phyloP scores from a whole-genome alignment of 805 yeast genomes.

The Candida ponderosae region DNA sequence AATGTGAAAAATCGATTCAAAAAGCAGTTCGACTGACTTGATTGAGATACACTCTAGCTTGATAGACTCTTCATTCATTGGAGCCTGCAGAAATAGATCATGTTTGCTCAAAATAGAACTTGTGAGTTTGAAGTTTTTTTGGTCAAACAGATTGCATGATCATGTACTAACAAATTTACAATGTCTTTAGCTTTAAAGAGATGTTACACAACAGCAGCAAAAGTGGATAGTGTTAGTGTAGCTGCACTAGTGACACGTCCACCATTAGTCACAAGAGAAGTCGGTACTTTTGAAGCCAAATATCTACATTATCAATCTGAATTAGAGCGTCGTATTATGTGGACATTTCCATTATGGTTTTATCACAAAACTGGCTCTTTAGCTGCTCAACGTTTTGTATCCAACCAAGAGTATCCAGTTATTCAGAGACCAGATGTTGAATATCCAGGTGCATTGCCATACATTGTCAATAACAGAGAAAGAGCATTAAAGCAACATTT shows the following conservation, averaged over 20 bases:
- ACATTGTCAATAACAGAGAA: slow-evolving; percentile 82
- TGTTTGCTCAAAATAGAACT: neutral
- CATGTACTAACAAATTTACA: neutral
- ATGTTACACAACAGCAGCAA: slow-evolving; percentile 14
- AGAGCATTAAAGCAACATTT: slow-evolving; percentile 75
- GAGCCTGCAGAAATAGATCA: neutral
- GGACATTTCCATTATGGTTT: slow-evolving; percentile 94
- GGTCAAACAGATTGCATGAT: neutral
- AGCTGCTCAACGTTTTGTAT: slow-evolving; percentile 71
- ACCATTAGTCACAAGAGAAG: slow-evolving; percentile 79
- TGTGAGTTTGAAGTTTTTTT: neutral
- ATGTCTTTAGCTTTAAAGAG: slow-evolving; percentile 10
- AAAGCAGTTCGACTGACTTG: too few relatives aligned
- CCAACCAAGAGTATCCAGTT: slow-evolving; percentile 70
- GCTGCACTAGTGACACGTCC: slow-evolving; percentile 68
- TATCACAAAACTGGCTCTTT: slow-evolving; percentile 87
- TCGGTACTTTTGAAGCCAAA: slow-evolving; percentile 60
- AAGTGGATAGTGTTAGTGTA: slow-evolving; percentile 15
- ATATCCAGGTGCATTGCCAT: slow-evolving; percentile 81
- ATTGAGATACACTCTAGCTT: too few relatives aligned
- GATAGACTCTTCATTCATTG: too few relatives aligned
- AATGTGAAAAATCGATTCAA: too few relatives aligned
- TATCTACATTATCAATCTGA: slow-evolving; percentile 82
- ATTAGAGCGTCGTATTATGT: slow-evolving; percentile 84
- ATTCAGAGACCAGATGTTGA: slow-evolving; percentile 66